Base-by-base conservation (phyloP, 352 stramenopile genomes). In the Phytophthora quininea region DNA sequence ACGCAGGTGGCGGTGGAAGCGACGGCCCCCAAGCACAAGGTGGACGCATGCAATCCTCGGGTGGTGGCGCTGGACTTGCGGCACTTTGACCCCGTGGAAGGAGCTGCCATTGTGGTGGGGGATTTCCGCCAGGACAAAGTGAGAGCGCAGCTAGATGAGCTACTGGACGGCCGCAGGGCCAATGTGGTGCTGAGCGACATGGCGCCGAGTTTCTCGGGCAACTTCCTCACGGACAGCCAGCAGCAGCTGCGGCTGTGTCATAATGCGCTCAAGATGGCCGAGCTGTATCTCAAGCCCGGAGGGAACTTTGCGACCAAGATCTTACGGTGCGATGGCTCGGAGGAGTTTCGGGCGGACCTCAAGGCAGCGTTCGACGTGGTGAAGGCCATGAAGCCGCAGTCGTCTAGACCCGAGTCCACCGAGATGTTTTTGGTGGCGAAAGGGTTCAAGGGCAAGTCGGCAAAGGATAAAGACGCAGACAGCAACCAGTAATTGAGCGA, bases 171-270 rank as follows among this genome's bases (percentile, higher is more conserved):
- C 3, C 77, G 81, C 38, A 69, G 80, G 31, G 89, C 64, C 8
- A 84, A 93, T 67, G 87, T 95, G 27, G 84, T 97, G 53, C 78
- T 97, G 29, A 96, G 89, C 61, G 89, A 97, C 77, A 97, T 97
- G 89, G 89, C 89, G 48, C 88, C 89, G 43, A 86, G 83, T 42
- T 95, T 96, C 72, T 88, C 84, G 3, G 89, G 89, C 47, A 89
- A 84, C 47, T 86, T 88, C 58, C 74, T 92, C 47, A 78, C 76
- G 3, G 89, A 97, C 74, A 86, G 84, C 45, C 81, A 95, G 52
- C 73, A 83, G 30, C 88, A 96, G 62, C 62, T 97, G 43, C 74
- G 89, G n/a, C 77, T 97, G 27, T 95, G 87, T 62, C 77, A 93
- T 60, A 95, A 95, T 54, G 89, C 89, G 31, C 76, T 96, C 48